Conservation (phyloP, 2,329 filamentous ascomycete genomes). For the Aphanoascus verrucosus region DNA sequence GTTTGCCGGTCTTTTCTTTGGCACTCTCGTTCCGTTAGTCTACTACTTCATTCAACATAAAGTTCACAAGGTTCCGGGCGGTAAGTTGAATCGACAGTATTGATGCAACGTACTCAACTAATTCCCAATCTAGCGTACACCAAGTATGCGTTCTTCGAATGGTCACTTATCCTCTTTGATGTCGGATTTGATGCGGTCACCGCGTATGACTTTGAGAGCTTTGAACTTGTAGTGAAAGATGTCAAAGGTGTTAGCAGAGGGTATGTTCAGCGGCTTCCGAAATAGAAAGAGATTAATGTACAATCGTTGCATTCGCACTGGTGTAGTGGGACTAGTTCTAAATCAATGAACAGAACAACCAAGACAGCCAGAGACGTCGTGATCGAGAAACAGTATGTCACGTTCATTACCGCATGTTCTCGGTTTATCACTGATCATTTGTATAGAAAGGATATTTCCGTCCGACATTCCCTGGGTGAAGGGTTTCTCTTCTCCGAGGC, state of each 20-base stretch:
- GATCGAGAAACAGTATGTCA: conserved; percentile 63
- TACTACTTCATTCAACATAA: conserved; percentile 99
- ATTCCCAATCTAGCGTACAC: conserved; percentile 64
- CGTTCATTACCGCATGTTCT: conserved; percentile 6
- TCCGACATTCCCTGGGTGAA: conserved; percentile 57
- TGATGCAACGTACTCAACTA: conserved; percentile 17
- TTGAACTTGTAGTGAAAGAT: conserved; percentile 82
- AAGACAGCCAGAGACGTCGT: conserved; percentile 38
- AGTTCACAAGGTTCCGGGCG: conserved; percentile 83
- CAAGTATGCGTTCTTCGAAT: conserved; percentile 95
- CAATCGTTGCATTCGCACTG: conserved; percentile 33
- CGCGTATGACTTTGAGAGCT: conserved; percentile 75
- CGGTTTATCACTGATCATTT: conserved; percentile 16
- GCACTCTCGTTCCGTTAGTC: conserved; percentile 74
- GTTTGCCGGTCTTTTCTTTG: conserved; percentile 75
- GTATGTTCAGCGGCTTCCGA: conserved; percentile 96
- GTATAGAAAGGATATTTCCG: conserved; percentile 61
- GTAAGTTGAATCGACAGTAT: conserved; percentile 43
- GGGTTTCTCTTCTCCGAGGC: conserved; percentile 64
- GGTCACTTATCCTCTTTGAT: conserved; percentile 87
- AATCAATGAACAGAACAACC: conserved; percentile 39
- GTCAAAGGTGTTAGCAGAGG: conserved; percentile 85
- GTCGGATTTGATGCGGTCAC: conserved; percentile 95
- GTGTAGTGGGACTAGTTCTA: conserved; percentile 28
- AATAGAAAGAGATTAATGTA: conserved; percentile 53